Conservation (phyloP, 148 eudicot species). For the Nepenthes mirabilis region DNA sequence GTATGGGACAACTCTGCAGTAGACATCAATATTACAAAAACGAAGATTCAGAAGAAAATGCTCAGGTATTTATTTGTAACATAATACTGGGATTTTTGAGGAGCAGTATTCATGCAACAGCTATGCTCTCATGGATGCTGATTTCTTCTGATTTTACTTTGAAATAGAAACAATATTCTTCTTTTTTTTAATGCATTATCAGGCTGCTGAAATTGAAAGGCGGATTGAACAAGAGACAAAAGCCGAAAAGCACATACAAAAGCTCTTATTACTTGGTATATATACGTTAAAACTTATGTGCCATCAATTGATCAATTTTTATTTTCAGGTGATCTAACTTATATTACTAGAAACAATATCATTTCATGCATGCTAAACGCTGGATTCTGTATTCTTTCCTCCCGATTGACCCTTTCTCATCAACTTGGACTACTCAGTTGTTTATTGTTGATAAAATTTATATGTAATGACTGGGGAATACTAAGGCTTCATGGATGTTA, state of each 20-base stretch:
- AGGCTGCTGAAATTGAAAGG: slow-evolving; percentile 87
- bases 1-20: slow-evolving; percentile 85
- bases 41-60: slow-evolving; percentile 60
- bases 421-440: too few species aligned
- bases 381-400: too few species aligned
- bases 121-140: not conserved
- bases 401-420: too few species aligned
- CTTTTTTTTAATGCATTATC: slow-evolving; percentile 4
- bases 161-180: not conserved
- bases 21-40: slow-evolving; percentile 42
- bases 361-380: too few species aligned
- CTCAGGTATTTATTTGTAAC: slow-evolving; percentile 34
- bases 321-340: too few species aligned
- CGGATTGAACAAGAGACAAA: slow-evolving; percentile 82
- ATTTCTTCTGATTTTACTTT: not conserved
- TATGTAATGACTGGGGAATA: too few species aligned
- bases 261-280: slow-evolving; percentile 81
- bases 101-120: not conserved
- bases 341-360: too few species aligned
- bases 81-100: not conserved
- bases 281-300: not conserved
- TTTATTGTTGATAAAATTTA: too few species aligned
- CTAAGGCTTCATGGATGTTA: too few species aligned
- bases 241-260: slow-evolving; percentile 91
- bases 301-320: too few species aligned